Conservation (phyloP, 1,139 yeast species). For the Geotrichum histeridarum region DNA sequence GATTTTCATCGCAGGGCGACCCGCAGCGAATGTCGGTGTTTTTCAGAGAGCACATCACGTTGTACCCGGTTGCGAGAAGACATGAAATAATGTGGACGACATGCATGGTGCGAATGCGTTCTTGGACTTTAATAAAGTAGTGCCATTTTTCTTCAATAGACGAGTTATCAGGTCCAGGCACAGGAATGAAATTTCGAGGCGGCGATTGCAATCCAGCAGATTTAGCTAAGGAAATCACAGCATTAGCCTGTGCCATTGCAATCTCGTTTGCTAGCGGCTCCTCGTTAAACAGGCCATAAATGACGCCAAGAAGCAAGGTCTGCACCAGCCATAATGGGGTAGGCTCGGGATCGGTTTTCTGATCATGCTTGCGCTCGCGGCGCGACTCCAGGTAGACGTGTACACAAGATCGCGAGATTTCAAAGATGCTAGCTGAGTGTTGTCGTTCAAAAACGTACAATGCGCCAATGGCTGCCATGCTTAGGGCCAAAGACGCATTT, state of each 20-base stretch:
- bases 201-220: slow-evolving; percentile 73
- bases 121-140: slow-evolving; percentile 74
- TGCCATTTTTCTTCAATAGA: slow-evolving; percentile 55
- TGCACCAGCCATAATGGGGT: slow-evolving; percentile 90
- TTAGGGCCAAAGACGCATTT: slow-evolving; percentile 68
- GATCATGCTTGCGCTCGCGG: slow-evolving; percentile 36
- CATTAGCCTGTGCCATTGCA: slow-evolving; percentile 69
- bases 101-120: slow-evolving; percentile 80
- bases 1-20: slow-evolving; percentile 62
- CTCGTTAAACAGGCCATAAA: slow-evolving; percentile 76
- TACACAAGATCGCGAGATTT: slow-evolving; percentile 70
- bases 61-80: slow-evolving; percentile 62
- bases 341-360: slow-evolving; percentile 35
- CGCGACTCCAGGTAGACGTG: slow-evolving; percentile 68
- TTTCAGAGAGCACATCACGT: slow-evolving; percentile 52
- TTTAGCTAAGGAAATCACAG: slow-evolving; percentile 72
- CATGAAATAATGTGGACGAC: slow-evolving; percentile 70
- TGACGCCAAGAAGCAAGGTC: slow-evolving; percentile 71
- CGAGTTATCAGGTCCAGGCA: slow-evolving; percentile 34
- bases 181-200: slow-evolving; percentile 36
- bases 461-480: slow-evolving; percentile 89
- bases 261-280: slow-evolving; percentile 67
- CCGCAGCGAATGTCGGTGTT: slow-evolving; percentile 69
- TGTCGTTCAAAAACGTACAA: slow-evolving; percentile 75
- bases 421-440: slow-evolving; percentile 70